Evolutionary conservation across 805 yeast genomes (phyloP).

Genomic region (Saccharomycopsis fibuligera): DNA sequence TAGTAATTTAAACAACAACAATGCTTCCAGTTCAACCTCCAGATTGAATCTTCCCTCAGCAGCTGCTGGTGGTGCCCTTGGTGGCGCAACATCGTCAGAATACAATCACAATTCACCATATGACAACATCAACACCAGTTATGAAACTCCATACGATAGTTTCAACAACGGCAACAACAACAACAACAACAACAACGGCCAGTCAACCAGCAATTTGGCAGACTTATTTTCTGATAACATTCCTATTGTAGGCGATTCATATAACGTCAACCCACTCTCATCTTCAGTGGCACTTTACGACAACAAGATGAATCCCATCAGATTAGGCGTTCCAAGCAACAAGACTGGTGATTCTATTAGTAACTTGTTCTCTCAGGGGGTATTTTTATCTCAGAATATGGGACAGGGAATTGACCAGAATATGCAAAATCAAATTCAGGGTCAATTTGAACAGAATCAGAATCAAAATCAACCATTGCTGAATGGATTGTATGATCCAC

Average conservation of each 20-base stretch:
- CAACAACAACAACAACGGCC: background rate
- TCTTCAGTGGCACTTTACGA: constrained; percentile 15
- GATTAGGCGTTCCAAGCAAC: constrained; percentile 2
- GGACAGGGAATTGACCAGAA: constrained; percentile 13
- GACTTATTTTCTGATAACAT: background rate
- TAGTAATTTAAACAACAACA: background rate
- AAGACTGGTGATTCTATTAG: constrained; percentile 1
- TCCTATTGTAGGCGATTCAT: constrained; percentile 18
- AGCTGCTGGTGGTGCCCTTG: too few relatives aligned
- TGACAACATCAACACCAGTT: constrained; percentile 1
- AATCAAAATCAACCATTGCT: background rate
- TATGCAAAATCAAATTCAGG: constrained; percentile 16
- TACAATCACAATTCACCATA: too few relatives aligned
- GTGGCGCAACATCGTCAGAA: too few relatives aligned
- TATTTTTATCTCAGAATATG: constrained; percentile 15
- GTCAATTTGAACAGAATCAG: constrained; percentile 8
- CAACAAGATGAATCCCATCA: constrained; percentile 17
- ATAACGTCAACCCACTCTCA: constrained; percentile 9
- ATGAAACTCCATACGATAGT: background rate
- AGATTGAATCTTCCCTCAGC: too few relatives aligned
- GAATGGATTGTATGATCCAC: background rate
- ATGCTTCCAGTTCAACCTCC: background rate
- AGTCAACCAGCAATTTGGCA: background rate
- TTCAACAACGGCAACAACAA: background rate
- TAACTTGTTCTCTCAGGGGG: constrained; percentile 16